These are phyloP conservation scores for Mucuna pruriens DNA, from an alignment of 306 rosid genomes.

Conservation along the genomic window DNA sequence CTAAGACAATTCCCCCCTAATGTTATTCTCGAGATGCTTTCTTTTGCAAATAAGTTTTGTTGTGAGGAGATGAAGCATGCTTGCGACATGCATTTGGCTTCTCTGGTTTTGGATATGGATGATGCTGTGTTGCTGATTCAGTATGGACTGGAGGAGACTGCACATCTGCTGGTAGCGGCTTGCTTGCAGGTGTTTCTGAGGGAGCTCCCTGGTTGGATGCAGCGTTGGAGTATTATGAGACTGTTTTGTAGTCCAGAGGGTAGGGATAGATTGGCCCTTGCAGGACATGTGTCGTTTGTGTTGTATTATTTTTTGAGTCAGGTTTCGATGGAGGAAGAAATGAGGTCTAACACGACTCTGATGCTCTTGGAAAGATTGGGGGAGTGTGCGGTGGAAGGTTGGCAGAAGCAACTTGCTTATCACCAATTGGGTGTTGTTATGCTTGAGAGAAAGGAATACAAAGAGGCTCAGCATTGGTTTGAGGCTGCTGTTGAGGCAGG, in stretches of 20 bases:
- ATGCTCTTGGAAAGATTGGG: conserved; percentile 9
- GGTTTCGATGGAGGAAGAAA: neutral
- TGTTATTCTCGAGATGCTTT: neutral
- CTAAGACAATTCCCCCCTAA: neutral
- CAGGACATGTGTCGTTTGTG: neutral
- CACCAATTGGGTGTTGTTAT: neutral
- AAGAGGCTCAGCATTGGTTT: neutral
- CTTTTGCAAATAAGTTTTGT: conserved; percentile 1
- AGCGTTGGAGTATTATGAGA: neutral
- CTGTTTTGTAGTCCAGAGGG: neutral
- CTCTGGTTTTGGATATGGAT: conserved; percentile 9
- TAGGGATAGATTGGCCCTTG: neutral
- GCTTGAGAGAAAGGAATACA: neutral
- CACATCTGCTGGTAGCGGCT: neutral
- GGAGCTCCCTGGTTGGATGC: neutral
- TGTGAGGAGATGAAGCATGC: neutral
- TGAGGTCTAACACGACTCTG: neutral
- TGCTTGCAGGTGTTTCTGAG: conserved; percentile 1
- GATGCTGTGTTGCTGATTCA: neutral
- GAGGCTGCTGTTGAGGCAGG: conserved; percentile 1
- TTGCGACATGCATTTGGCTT: neutral
- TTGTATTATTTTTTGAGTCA: conserved; percentile 6
- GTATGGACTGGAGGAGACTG: conserved; percentile 1
- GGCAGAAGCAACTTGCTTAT: neutral
- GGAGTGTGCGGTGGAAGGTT: neutral